phyloP scores from a whole-genome alignment of 768 basidiomycete species.

The Rhizopogon vesiculosus region DNA sequence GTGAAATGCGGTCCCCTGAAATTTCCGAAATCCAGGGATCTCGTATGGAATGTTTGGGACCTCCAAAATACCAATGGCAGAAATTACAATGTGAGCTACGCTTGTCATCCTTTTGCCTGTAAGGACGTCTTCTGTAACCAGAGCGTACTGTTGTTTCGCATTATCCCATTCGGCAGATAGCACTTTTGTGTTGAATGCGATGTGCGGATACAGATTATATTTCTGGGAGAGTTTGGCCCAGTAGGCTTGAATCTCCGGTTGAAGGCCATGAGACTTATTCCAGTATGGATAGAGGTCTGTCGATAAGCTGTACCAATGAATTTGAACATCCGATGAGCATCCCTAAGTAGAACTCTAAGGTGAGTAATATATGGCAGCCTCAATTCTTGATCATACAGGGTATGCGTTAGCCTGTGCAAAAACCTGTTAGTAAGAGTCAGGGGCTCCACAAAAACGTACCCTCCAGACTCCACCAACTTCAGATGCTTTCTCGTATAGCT shows the following conservation, averaged over 20 bases:
- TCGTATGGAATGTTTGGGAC: slow-evolving; percentile 34
- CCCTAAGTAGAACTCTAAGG: slow-evolving; percentile 24
- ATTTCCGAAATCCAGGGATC: slow-evolving; percentile 31
- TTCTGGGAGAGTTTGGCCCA: slow-evolving; percentile 37
- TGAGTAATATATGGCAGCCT: neutral
- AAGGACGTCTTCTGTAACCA: slow-evolving; percentile 26
- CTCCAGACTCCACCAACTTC: slow-evolving; percentile 51
- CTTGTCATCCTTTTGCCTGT: slow-evolving; percentile 26
- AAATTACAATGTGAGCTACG: slow-evolving; percentile 44
- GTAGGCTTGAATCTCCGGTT: slow-evolving; percentile 39
- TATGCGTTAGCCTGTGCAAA: slow-evolving; percentile 25
- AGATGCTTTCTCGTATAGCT: slow-evolving; percentile 44
- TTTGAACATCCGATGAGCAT: slow-evolving; percentile 38
- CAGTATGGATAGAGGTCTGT: slow-evolving; percentile 43
- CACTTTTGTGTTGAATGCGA: slow-evolving; percentile 41
- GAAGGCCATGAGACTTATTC: slow-evolving; percentile 35
- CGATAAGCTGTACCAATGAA: slow-evolving; percentile 43
- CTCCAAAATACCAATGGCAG: slow-evolving; percentile 45
- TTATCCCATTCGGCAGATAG: slow-evolving; percentile 42
- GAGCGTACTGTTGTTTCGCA: slow-evolving; percentile 28
- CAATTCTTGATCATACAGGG: slow-evolving; percentile 6
- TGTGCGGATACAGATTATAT: slow-evolving; percentile 35
- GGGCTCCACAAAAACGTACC: slow-evolving; percentile 26
- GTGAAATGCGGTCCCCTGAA: slow-evolving; percentile 50
- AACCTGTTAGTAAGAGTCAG: neutral